Percentiles rank a stretch among this genome's conserved stretches.
Conservation (phyloP, 2,329 filamentous ascomycete genomes). For the Aspergillus viridinutans region DNA sequence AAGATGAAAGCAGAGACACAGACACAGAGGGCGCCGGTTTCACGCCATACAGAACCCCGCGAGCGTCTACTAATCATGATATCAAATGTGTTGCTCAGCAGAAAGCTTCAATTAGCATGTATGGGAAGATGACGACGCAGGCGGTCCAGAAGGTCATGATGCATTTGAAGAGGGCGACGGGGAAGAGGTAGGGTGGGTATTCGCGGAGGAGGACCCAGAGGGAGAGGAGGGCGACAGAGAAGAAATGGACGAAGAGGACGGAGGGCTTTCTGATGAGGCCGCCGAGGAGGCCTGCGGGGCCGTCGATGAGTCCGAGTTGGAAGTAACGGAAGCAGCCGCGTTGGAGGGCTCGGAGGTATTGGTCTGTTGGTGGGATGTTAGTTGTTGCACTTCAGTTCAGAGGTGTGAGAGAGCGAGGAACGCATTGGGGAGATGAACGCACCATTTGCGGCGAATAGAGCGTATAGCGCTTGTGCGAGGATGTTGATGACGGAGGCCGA, state of each 20-base stretch:
- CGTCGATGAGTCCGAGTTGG: conserved; percentile 66
- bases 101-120: conserved; percentile 66
- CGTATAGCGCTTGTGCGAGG: conserved; percentile 90
- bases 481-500: conserved; percentile 91
- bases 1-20: not conserved
- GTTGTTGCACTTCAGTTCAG: conserved; percentile 4
- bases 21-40: not conserved
- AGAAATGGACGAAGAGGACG: conserved; percentile 88
- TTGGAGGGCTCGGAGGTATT: conserved; percentile 74
- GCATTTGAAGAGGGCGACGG: conserved; percentile 62
- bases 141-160: conserved; percentile 74
- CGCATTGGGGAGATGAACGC: conserved; percentile 10
- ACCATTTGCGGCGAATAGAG: conserved; percentile 80
- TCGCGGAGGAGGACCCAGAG: conserved; percentile 66
- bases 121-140: conserved; percentile 75
- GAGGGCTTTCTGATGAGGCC: conserved; percentile 74
- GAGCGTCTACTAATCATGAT: not conserved
- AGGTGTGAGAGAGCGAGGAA: not conserved
- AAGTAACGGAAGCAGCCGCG: conserved; percentile 93
- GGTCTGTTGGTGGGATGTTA: conserved; percentile 40
- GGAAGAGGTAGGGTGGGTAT: conserved; percentile 53
- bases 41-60: not conserved
- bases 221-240: conserved; percentile 81
- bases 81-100: conserved; percentile 17
- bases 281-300: conserved; percentile 74